phyloP scores from a whole-genome alignment of 208 protist species.

The Leishmania tropica region DNA sequence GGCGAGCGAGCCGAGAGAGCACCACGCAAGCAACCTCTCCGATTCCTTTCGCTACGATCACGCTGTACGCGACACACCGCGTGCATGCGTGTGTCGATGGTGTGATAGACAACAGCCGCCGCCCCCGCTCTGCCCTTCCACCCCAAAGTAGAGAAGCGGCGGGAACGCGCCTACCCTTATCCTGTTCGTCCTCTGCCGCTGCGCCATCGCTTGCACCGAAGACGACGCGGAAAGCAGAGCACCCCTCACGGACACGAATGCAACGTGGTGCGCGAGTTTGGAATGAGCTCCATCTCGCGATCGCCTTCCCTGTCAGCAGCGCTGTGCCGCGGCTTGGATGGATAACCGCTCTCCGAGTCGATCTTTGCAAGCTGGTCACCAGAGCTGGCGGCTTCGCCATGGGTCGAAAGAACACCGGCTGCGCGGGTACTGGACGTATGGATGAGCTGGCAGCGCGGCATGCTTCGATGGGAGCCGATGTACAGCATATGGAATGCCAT shows the following conservation, averaged over 20 bases:
- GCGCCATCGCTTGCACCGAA: neutral
- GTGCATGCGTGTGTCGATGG: neutral
- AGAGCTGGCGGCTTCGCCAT: neutral
- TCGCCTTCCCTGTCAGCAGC: neutral
- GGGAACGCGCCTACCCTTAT: neutral
- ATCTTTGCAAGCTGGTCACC: neutral
- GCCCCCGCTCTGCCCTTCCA: neutral
- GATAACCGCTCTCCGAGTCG: neutral
- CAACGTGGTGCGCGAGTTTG: neutral
- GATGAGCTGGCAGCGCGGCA: constrained; percentile 8
- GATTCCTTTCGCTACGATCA: neutral
- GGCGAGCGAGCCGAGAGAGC: neutral
- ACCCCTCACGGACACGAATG: neutral
- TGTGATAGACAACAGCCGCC: neutral
- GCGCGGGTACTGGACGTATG: neutral
- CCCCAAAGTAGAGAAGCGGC: neutral
- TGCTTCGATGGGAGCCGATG: too few species aligned
- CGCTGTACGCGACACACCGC: neutral
- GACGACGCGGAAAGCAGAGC: neutral
- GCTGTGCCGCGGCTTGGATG: neutral
- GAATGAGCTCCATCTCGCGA: neutral
- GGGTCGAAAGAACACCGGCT: neutral
- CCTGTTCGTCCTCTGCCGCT: neutral
- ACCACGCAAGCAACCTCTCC: neutral
- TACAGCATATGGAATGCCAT: neutral